A percentile compares a stretch with the other conserved stretches of the same genome.
Conservation (phyloP, 306 rosid species). For the Acacia confusa region DNA sequence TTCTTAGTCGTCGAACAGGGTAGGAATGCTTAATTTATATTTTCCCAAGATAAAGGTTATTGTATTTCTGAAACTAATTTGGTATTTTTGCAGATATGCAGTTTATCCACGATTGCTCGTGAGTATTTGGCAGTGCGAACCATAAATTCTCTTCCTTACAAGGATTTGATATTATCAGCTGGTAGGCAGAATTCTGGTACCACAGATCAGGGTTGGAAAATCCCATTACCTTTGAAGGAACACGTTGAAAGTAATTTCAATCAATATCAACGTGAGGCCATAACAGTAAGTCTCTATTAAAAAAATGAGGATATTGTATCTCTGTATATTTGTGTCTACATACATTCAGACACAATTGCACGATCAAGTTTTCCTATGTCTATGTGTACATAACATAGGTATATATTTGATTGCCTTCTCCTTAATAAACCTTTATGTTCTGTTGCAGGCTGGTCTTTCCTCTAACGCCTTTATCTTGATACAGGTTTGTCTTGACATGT, state of each 20-base stretch:
- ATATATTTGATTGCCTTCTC: slow-evolving; percentile 24
- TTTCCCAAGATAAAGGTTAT: slow-evolving; percentile 15
- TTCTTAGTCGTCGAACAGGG: neutral
- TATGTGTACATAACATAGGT: neutral
- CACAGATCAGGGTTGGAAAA: slow-evolving; percentile 71
- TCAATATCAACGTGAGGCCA: slow-evolving; percentile 78
- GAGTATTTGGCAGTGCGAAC: slow-evolving; percentile 78
- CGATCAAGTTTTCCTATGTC: neutral
- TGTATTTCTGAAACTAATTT: slow-evolving; percentile 7
- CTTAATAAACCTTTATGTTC: slow-evolving; percentile 20
- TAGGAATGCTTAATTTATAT: neutral
- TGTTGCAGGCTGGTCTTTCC: slow-evolving; percentile 89
- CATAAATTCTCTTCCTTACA: slow-evolving; percentile 66
- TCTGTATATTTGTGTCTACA: neutral
- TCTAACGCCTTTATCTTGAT: slow-evolving; percentile 86
- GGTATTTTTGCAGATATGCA: slow-evolving; percentile 69
- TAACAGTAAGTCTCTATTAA: slow-evolving; percentile 54
- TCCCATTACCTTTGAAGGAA: slow-evolving; percentile 66
- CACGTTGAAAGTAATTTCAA: slow-evolving; percentile 69
- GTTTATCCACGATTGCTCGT: slow-evolving; percentile 83
- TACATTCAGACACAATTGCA: neutral
- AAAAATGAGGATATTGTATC: neutral
- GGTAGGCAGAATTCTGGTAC: slow-evolving; percentile 43
- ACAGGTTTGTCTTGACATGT: slow-evolving; percentile 62
- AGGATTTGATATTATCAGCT: slow-evolving; percentile 75